Percentiles rank a stretch among this genome's conserved stretches.
These are phyloP conservation scores for Stephanocyclus meneghinianus DNA, from an alignment of 352 stramenopile genomes.

Conservation along the genomic window DNA sequence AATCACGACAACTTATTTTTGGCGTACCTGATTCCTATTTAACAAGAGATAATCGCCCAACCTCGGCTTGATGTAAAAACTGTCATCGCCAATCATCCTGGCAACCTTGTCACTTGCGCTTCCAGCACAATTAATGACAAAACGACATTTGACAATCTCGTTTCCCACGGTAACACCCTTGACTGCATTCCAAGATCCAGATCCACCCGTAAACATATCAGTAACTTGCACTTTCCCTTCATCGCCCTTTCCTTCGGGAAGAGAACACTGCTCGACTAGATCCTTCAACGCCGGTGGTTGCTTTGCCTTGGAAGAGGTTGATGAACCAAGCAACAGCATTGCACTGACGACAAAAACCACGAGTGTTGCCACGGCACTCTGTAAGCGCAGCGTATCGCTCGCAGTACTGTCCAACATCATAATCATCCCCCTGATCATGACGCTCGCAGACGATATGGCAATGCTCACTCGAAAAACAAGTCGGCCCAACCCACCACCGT, in stretches of 20 bases:
- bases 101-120: constrained; percentile 66
- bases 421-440: constrained; percentile 39
- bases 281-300: constrained; percentile 40
- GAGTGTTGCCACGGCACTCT: constrained; percentile 30
- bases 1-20: background rate
- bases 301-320: background rate
- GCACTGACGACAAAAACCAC: constrained; percentile 36
- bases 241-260: constrained; percentile 41
- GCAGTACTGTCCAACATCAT: constrained; percentile 42
- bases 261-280: constrained; percentile 56
- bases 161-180: constrained; percentile 57
- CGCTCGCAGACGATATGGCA: constrained; percentile 27
- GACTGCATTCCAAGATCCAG: constrained; percentile 54
- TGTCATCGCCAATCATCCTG: constrained; percentile 76
- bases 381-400: constrained; percentile 25
- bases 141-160: constrained; percentile 63
- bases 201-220: constrained; percentile 75
- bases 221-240: constrained; percentile 52
- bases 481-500: background rate
- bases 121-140: constrained; percentile 75
- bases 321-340: constrained; percentile 37
- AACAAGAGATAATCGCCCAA: constrained; percentile 78
- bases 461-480: constrained; percentile 29
- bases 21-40: constrained; percentile 61
- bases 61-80: constrained; percentile 76